Conservation (phyloP, 106 monocot species). For the Dendrobium nobile region DNA sequence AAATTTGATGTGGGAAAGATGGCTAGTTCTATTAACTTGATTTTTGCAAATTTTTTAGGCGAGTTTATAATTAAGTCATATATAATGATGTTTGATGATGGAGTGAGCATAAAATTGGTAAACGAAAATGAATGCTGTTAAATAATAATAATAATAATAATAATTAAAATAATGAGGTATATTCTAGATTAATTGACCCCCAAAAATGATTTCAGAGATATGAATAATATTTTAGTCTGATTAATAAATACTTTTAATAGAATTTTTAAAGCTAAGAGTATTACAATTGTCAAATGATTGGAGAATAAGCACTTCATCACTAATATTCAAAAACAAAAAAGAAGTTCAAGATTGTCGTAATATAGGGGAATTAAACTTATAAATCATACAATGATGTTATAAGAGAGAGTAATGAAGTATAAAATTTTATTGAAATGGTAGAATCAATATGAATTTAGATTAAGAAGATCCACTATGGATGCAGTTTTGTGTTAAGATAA, state of each 20-base stretch:
- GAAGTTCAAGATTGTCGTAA: neutral
- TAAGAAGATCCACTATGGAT: neutral
- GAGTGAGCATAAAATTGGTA: neutral
- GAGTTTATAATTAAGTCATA: neutral
- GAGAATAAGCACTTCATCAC: neutral
- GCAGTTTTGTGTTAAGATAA: neutral
- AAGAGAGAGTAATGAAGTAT: too few relatives aligned
- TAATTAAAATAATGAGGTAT: neutral
- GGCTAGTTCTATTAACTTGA: too few relatives aligned
- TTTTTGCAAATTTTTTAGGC: neutral
- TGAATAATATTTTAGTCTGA: neutral
- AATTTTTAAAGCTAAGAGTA: neutral
- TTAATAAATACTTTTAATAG: neutral
- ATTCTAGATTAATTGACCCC: neutral
- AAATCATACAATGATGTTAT: neutral
- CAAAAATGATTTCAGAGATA: neutral
- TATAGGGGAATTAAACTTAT: neutral
- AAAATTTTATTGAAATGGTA: neutral
- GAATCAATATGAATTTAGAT: neutral
- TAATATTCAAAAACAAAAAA: neutral
- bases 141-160: neutral
- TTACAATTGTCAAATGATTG: neutral
- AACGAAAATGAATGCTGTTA: neutral
- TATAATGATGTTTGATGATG: neutral
- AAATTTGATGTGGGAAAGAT: neutral